These are phyloP conservation scores for Sclerotinia glacialis DNA, from an alignment of 2,329 filamentous ascomycete genomes.

Conservation along the genomic window DNA sequence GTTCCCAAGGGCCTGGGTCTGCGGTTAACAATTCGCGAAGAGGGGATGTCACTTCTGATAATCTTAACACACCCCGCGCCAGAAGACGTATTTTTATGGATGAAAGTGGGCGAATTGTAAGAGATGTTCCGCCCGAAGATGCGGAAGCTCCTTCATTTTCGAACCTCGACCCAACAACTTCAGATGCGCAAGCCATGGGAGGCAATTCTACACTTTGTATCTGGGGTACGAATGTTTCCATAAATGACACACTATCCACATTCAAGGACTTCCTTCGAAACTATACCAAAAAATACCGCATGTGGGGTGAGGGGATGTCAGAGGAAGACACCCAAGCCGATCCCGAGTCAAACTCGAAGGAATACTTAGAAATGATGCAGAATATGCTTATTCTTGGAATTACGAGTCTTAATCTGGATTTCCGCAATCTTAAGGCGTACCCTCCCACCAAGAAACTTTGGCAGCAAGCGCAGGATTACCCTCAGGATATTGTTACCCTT, in stretches of 20 bases:
- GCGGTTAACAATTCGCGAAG: conserved; percentile 61
- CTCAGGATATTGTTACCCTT: conserved; percentile 90
- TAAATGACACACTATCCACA: conserved; percentile 79
- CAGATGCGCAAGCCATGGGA: conserved; percentile 84
- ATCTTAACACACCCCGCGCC: conserved; percentile 53
- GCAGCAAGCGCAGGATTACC: conserved; percentile 92
- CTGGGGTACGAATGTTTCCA: conserved; percentile 96
- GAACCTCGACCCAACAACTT: conserved; percentile 75
- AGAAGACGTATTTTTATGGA: conserved; percentile 56
- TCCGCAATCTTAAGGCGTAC: conserved; percentile 86
- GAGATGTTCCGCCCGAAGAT: conserved; percentile 50
- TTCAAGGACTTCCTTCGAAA: conserved; percentile 93
- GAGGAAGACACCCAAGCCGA: conserved; percentile 69
- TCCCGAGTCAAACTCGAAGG: conserved; percentile 71
- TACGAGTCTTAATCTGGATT: conserved; percentile 81
- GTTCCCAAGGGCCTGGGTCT: conserved; percentile 51
- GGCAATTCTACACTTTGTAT: conserved; percentile 80
- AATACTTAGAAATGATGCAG: conserved; percentile 81
- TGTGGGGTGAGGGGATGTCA: conserved; percentile 83
- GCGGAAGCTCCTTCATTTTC: conserved; percentile 61
- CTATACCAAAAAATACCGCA: conserved; percentile 88
- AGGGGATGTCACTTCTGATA: conserved; percentile 84
- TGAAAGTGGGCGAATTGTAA: conserved; percentile 56
- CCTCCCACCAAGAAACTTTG: conserved; percentile 90
- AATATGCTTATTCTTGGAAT: conserved; percentile 88